These are phyloP conservation scores for Kazachstania sp. DNA, from an alignment of 1,139 yeast genomes.

Conservation along the genomic window DNA sequence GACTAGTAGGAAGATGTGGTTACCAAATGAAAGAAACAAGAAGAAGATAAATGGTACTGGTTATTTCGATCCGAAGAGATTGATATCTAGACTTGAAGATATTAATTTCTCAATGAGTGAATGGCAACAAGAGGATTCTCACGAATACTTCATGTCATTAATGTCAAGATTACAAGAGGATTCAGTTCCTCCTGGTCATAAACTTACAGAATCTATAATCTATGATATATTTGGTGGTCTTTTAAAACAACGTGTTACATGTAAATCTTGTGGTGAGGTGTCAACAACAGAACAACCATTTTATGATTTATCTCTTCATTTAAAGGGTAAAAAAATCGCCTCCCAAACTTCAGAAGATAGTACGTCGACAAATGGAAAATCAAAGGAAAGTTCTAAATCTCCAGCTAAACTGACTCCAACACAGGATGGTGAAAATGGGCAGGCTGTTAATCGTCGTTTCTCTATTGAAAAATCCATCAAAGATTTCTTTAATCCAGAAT, in stretches of 20 bases:
- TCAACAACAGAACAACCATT: slow-evolving; percentile 92
- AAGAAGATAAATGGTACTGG: slow-evolving; percentile 28
- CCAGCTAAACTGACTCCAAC: not conserved
- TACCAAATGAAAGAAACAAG: slow-evolving; percentile 32
- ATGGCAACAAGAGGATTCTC: slow-evolving; percentile 98
- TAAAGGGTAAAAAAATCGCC: slow-evolving; percentile 37
- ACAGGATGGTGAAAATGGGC: not conserved
- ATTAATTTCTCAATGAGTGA: slow-evolving; percentile 94
- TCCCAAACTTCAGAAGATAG: not conserved
- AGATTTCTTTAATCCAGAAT: slow-evolving; percentile 76
- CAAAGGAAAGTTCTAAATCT: not conserved
- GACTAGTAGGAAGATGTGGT: slow-evolving; percentile 62
- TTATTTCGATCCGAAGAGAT: slow-evolving; percentile 62
- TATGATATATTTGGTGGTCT: slow-evolving; percentile 94
- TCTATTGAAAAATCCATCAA: slow-evolving; percentile 65
- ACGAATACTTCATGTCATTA: slow-evolving; percentile 89
- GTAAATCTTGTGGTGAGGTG: slow-evolving; percentile 68
- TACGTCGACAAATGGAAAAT: slow-evolving; percentile 1
- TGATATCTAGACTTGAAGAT: slow-evolving; percentile 66
- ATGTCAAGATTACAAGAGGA: slow-evolving; percentile 86
- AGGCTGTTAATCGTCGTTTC: slow-evolving; percentile 34
- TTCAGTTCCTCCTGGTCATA: slow-evolving; percentile 78
- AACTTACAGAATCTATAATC: slow-evolving; percentile 70
- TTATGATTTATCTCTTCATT: slow-evolving; percentile 77
- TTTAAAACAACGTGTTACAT: slow-evolving; percentile 73